A percentile compares a stretch with the other conserved stretches of the same genome.
Conservation (phyloP, 2,329 filamentous ascomycete species). For the Rugonectria rugulosa region DNA sequence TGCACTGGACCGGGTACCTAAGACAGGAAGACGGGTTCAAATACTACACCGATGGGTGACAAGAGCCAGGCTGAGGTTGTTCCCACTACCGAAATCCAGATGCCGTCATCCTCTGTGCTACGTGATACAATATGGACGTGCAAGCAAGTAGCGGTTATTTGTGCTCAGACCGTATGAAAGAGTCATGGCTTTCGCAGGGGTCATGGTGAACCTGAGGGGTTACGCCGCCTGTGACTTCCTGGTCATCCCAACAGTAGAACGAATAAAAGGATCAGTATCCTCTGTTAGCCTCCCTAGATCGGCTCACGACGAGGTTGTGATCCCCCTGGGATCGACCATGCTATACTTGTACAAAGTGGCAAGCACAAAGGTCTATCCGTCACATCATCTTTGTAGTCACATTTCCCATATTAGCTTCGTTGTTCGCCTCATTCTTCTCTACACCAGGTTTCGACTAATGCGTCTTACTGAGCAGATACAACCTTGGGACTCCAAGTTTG, state of each 20-base stretch:
- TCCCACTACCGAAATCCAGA: slow-evolving; percentile 12
- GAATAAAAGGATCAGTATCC: background rate
- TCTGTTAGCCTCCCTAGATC: background rate
- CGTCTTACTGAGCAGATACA: slow-evolving; percentile 7
- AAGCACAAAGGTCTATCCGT: too few relatives aligned
- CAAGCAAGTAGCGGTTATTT: slow-evolving; percentile 15
- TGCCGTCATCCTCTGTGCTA: slow-evolving; percentile 26
- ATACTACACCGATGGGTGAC: too few relatives aligned
- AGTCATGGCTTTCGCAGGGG: slow-evolving; percentile 27
- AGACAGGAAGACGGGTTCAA: too few relatives aligned
- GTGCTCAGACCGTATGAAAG: slow-evolving; percentile 19
- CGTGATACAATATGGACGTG: too few relatives aligned
- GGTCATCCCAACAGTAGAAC: background rate
- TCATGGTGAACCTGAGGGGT: slow-evolving; percentile 38
- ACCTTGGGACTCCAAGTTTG: background rate
- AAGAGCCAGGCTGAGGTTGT: too few relatives aligned
- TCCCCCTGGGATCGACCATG: background rate
- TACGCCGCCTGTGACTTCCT: slow-evolving; percentile 2
- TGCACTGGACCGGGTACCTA: too few relatives aligned
- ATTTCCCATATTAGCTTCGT: background rate
- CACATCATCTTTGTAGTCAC: background rate
- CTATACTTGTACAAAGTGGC: too few relatives aligned
- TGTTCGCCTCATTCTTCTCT: slow-evolving; percentile 10
- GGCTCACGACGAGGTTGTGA: slow-evolving; percentile 7
- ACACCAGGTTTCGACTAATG: slow-evolving; percentile 16